Conservation (phyloP, 257 asterid species). For the Primulina huaijiensis region DNA sequence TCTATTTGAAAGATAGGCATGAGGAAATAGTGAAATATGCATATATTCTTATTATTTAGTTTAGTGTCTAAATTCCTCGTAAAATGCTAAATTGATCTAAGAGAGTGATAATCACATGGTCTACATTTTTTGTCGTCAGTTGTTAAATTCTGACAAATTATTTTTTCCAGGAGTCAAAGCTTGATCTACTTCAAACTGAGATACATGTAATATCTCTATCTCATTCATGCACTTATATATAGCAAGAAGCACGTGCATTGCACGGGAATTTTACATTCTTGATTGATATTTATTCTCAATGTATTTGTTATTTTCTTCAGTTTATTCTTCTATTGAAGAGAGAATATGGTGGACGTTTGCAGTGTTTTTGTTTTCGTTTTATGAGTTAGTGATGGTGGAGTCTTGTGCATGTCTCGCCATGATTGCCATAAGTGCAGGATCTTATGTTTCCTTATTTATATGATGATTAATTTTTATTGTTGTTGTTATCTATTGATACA, state of each 20-base stretch:
- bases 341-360: neutral
- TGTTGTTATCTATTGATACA: too few species aligned
- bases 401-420: neutral
- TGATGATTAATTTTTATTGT: neutral
- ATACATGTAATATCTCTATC: constrained; percentile 54
- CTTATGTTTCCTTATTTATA: neutral
- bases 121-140: constrained; percentile 16
- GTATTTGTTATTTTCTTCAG: too few species aligned
- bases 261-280: neutral
- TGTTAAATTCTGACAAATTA: constrained; percentile 23
- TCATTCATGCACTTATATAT: neutral
- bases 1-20: neutral
- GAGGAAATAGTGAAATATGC: constrained; percentile 1
- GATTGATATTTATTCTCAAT: too few species aligned
- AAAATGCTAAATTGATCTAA: neutral
- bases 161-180: constrained; percentile 71
- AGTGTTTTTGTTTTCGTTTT: neutral
- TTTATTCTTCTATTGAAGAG: constrained; percentile 2
- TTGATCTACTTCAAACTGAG: constrained; percentile 60
- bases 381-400: neutral
- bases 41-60: neutral
- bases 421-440: neutral
- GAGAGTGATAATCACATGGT: neutral
- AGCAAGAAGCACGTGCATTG: neutral
- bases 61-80: neutral